Conservation (phyloP, 805 yeast species). For the Martiniozyma abietophila region DNA sequence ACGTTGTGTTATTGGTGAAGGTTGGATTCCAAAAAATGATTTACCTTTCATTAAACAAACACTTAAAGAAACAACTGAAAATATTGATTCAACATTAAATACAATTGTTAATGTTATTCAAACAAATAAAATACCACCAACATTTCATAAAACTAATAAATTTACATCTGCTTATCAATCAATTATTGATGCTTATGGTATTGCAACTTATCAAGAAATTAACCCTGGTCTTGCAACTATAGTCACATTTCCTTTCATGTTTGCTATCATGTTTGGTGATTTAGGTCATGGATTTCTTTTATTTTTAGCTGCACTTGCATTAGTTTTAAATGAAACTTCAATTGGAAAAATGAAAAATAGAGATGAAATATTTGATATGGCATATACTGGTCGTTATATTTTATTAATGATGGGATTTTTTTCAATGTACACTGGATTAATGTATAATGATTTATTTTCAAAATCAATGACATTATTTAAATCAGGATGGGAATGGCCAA, state of each 20-base stretch:
- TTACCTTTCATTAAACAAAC: constrained; percentile 55
- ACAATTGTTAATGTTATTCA: constrained; percentile 50
- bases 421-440: constrained; percentile 65
- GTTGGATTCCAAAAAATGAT: constrained; percentile 89
- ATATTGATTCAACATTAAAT: constrained; percentile 34
- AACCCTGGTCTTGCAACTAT: constrained; percentile 70
- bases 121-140: constrained; percentile 63
- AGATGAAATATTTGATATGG: constrained; percentile 74
- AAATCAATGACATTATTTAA: constrained; percentile 57
- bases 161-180: constrained; percentile 61
- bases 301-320: constrained; percentile 41
- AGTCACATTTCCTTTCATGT: constrained; percentile 73
- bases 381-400: constrained; percentile 61
- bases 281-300: constrained; percentile 68
- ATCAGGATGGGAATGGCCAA: constrained; percentile 66
- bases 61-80: constrained; percentile 53
- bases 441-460: constrained; percentile 66
- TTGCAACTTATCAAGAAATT: constrained; percentile 66
- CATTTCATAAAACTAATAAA: constrained; percentile 61
- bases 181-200: constrained; percentile 70
- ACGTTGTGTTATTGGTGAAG: constrained; percentile 85
- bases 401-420: constrained; percentile 61
- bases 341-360: constrained; percentile 45
- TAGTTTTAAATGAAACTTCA: constrained; percentile 46
- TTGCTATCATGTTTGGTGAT: constrained; percentile 80